Conservation (phyloP, 805 yeast species). For the Kodamaea laetipori region DNA sequence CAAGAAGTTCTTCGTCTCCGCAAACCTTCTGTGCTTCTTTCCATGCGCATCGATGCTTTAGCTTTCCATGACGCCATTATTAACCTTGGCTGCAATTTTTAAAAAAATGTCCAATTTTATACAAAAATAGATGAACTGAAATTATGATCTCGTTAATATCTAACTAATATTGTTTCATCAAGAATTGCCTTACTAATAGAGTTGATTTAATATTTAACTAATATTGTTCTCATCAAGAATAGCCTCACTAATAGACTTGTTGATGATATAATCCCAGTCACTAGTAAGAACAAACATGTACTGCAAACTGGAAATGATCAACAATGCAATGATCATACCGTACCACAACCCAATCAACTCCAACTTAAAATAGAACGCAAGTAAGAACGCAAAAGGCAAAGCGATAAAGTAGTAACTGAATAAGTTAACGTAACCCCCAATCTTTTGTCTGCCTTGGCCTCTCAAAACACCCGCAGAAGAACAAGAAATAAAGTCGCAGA, state of each 20-base stretch:
- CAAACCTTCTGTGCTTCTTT: too few species aligned
- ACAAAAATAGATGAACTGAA: too few species aligned
- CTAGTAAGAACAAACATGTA: conserved; percentile 41
- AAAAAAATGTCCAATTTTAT: too few species aligned
- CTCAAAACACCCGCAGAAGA: conserved; percentile 56
- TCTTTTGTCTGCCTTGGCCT: conserved; percentile 60
- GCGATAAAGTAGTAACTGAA: conserved; percentile 51
- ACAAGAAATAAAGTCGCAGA: conserved; percentile 52
- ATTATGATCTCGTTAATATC: too few species aligned
- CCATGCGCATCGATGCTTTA: too few species aligned
- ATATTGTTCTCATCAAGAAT: conserved; percentile 37
- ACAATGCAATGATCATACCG: conserved; percentile 48
- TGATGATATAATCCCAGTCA: conserved; percentile 46
- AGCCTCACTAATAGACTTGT: conserved; percentile 46
- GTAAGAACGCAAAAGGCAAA: conserved; percentile 47
- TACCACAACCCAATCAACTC: conserved; percentile 52
- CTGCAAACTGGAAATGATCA: conserved; percentile 44
- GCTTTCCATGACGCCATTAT: too few species aligned
- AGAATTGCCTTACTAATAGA: too few species aligned
- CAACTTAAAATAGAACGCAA: conserved; percentile 43
- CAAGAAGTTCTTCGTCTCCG: too few species aligned
- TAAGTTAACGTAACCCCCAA: conserved; percentile 55
- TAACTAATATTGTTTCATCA: too few species aligned
- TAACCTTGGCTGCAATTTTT: too few species aligned
- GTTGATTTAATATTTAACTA: conserved; percentile 1